Percentiles rank a stretch among this genome's conserved stretches.
phyloP scores from a whole-genome alignment of 768 basidiomycete species.

The Boletus barrowsii region DNA sequence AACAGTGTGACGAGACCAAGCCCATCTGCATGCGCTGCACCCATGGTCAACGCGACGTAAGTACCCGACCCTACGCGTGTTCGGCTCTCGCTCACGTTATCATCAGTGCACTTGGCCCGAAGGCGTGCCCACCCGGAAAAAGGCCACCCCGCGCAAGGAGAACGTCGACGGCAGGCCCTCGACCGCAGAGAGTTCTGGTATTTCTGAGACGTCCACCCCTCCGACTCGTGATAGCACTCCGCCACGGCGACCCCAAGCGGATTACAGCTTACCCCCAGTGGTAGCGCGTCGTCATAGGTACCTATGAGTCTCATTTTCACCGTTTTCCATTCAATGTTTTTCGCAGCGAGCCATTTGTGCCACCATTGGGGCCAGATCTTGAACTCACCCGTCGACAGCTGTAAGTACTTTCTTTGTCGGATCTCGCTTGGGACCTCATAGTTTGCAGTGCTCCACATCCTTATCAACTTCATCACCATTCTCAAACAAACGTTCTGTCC shows the following conservation, averaged over 20 bases:
- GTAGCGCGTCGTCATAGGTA: slow-evolving; percentile 43
- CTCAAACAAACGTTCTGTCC: slow-evolving; percentile 43
- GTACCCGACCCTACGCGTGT: slow-evolving; percentile 16
- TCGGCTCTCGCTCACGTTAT: slow-evolving; percentile 11
- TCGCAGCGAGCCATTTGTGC: slow-evolving; percentile 45
- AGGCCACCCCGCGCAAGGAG: slow-evolving; percentile 55
- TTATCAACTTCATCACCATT: slow-evolving; percentile 43
- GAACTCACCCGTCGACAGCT: slow-evolving; percentile 44
- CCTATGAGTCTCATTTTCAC: neutral
- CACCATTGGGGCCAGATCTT: slow-evolving; percentile 42
- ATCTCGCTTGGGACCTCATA: slow-evolving; percentile 12
- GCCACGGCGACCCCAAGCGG: slow-evolving; percentile 47
- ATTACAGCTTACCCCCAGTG: slow-evolving; percentile 37
- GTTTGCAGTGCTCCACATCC: slow-evolving; percentile 39
- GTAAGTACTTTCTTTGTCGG: slow-evolving; percentile 34
- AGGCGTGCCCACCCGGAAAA: slow-evolving; percentile 69
- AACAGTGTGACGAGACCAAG: slow-evolving; percentile 86
- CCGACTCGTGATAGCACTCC: slow-evolving; percentile 67
- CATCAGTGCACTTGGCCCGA: slow-evolving; percentile 82
- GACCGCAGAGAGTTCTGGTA: slow-evolving; percentile 70
- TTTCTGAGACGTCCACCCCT: slow-evolving; percentile 71
- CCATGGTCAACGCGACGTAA: slow-evolving; percentile 79
- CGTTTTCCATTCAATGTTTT: slow-evolving; percentile 3
- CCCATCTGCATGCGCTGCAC: slow-evolving; percentile 85
- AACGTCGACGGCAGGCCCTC: slow-evolving; percentile 63